Evolutionary conservation across 148 eudicot species (phyloP).

Genomic region (Chenopodium formosanum): DNA sequence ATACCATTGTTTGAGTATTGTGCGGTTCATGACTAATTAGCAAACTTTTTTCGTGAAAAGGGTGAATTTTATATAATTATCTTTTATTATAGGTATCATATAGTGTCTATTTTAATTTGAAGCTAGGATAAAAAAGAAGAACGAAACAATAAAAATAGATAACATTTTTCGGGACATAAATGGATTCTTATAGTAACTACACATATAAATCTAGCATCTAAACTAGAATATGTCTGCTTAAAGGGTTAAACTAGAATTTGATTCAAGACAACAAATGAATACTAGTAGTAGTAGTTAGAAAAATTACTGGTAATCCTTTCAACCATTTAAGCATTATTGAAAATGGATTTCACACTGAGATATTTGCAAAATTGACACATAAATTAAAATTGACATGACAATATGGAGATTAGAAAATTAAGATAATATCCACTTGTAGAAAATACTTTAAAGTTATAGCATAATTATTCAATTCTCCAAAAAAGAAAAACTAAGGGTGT

Average conservation of each 20-base stretch:
- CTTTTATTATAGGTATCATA: too few species aligned
- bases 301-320: not conserved
- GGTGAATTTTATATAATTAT: too few species aligned
- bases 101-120: too few species aligned
- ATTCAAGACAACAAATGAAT: not conserved
- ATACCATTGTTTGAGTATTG: constrained; percentile 1
- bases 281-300: not conserved
- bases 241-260: not conserved
- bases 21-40: not conserved
- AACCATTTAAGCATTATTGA: not conserved
- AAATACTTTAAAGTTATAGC: not conserved
- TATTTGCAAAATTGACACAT: not conserved
- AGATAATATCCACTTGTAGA: constrained; percentile 11
- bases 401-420: not conserved
- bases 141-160: too few species aligned
- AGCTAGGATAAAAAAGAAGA: too few species aligned
- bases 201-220: not conserved
- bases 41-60: not conserved
- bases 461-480: constrained; percentile 1
- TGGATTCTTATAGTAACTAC: not conserved
- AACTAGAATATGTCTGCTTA: not conserved
- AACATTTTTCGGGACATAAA: not conserved
- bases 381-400: not conserved
- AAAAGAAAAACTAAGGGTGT: not conserved
- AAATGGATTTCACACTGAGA: not conserved